phyloP scores from a whole-genome alignment of 2,329 filamentous ascomycete genomes.

The Exophiala mesophila region DNA sequence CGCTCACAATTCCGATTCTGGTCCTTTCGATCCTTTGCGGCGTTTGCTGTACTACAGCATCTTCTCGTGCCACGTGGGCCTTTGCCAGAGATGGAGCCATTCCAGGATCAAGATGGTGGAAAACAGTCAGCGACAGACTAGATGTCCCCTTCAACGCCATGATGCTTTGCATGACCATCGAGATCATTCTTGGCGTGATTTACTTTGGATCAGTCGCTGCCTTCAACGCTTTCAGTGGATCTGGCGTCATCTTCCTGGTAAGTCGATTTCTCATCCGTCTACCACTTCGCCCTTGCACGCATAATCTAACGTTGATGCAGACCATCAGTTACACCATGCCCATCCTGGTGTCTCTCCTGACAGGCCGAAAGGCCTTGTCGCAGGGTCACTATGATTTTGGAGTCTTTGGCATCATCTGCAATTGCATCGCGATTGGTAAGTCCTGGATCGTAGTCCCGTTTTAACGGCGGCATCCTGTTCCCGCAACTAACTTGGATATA shows the following conservation, averaged over 20 bases:
- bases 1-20: conserved; percentile 68
- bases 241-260: conserved; percentile 51
- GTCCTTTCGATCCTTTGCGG: conserved; percentile 74
- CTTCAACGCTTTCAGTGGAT: conserved; percentile 48
- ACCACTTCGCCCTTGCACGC: background rate
- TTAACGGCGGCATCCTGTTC: too few species aligned
- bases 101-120: conserved; percentile 63
- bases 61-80: conserved; percentile 69
- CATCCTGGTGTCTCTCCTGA: conserved; percentile 47
- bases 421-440: conserved; percentile 60
- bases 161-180: conserved; percentile 40
- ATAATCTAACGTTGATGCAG: background rate
- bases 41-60: conserved; percentile 67
- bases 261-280: background rate
- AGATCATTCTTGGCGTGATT: conserved; percentile 47
- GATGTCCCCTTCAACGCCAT: conserved; percentile 57
- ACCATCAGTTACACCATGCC: conserved; percentile 54
- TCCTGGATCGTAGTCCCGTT: too few species aligned
- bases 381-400: conserved; percentile 53
- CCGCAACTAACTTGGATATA: conserved; percentile 9
- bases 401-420: conserved; percentile 55
- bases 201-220: conserved; percentile 46
- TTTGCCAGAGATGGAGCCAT: conserved; percentile 73
- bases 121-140: conserved; percentile 58
- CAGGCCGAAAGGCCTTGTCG: conserved; percentile 43